Base-by-base conservation (phyloP, 108 stramenopile genomes). In the Asterionellopsis glacialis region DNA sequence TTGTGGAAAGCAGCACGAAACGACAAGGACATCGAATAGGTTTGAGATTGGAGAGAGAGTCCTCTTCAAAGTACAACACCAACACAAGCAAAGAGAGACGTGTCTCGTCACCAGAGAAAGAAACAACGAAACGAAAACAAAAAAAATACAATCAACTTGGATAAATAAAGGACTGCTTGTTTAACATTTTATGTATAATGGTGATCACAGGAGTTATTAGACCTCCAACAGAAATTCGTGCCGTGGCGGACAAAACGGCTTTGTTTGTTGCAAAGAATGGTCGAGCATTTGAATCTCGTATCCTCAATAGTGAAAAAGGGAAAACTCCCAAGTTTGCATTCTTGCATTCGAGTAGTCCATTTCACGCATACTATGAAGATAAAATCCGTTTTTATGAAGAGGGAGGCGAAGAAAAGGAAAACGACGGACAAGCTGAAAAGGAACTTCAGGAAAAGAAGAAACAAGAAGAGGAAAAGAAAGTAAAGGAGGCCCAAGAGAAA, bases 331-430 rank as follows among this genome's bases (percentile, higher is more conserved):
- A 99, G 72, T 99, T 99, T 77, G 91, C 96, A 51, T 99, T 98
- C 69, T 77, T 99, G 74, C 85, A 93, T 51, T 75, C 70, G 9
- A 73, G 80, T 22, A 89, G 88, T 38, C 96, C 96, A 18, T 99
- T 97, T 64, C 91, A 99, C 68, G 96, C 96, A 1, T 99, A 98
- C 74, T 99, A 99, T 69, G 96, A 97, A 82, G 76, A 95, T 65
- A 80, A 83, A 59, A 95, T 97, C 11, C 38, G 55, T 10, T 84
- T 82, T 45, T 91, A 87, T 57, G 70, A 75, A 18, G 66, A 76
- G 38, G 91, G 88, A 13, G 88, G 88, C 11, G 70, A 82, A 38
- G 88, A 83, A 45, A 80, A 79, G 15, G 86, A 83, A 1, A 85
- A 90, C 48, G 67, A 71, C 41, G 69, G 67, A 39, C 52, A 69